Percentiles rank a stretch among this genome's conserved stretches.
Conservation (phyloP, 257 asterid genomes). For the Gynochthodes officinalis region DNA sequence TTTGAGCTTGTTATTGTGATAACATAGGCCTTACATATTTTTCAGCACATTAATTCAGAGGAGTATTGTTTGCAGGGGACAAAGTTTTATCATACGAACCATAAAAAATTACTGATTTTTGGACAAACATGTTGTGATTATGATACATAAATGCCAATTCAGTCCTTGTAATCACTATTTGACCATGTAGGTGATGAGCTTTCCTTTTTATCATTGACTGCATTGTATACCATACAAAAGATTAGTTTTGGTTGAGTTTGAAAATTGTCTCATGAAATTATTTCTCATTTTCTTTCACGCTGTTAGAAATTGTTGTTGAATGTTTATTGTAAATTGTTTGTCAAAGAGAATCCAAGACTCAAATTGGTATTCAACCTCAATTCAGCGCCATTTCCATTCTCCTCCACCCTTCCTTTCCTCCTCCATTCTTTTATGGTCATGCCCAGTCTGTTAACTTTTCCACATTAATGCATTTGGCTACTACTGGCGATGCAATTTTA, state of each 20-base stretch:
- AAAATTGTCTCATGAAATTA: not conserved
- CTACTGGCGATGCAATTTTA: not conserved
- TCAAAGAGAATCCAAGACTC: not conserved
- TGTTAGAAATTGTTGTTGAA: not conserved
- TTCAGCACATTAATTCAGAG: not conserved
- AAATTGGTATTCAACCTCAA: not conserved
- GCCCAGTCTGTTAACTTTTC: slow-evolving; percentile 1
- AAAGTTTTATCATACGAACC: not conserved
- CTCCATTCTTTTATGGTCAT: not conserved
- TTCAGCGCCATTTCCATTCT: not conserved
- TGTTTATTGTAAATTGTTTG: not conserved
- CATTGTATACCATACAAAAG: not conserved
- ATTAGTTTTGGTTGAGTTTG: not conserved
- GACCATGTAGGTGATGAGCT: not conserved
- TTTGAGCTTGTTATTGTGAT: not conserved
- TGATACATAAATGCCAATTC: not conserved
- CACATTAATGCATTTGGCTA: not conserved
- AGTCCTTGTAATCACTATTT: not conserved
- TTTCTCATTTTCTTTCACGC: not conserved
- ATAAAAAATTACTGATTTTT: not conserved
- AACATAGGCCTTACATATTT: not conserved
- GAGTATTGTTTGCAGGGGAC: not conserved
- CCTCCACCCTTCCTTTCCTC: not conserved
- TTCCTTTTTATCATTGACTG: not conserved
- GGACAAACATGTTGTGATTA: not conserved